These are phyloP conservation scores for Wallacemonas sp. DNA, from an alignment of 208 protist genomes.

Conservation along the genomic window DNA sequence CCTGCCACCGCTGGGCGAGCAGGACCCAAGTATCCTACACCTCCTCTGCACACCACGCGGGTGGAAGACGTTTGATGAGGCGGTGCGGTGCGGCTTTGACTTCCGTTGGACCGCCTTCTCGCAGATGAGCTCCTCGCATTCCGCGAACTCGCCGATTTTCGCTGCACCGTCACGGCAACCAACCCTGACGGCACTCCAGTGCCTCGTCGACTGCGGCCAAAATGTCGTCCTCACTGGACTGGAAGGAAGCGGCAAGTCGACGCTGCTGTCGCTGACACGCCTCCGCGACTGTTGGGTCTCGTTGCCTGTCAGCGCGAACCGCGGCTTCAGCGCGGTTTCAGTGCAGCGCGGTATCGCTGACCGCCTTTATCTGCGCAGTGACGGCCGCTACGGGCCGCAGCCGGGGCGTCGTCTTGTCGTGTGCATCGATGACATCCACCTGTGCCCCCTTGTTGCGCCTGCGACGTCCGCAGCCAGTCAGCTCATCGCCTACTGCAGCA, in stretches of 20 bases:
- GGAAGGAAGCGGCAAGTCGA: slow-evolving; percentile 63
- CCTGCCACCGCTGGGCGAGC: slow-evolving; percentile 35
- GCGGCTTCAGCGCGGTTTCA: slow-evolving; percentile 33
- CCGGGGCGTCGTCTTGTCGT: slow-evolving; percentile 72
- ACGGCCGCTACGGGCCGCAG: slow-evolving; percentile 53
- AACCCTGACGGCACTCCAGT: slow-evolving; percentile 63
- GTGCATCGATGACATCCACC: slow-evolving; percentile 86
- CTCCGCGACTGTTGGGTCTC: slow-evolving; percentile 60
- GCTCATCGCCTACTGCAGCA: slow-evolving; percentile 73
- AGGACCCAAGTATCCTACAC: slow-evolving; percentile 42
- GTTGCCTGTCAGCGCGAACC: slow-evolving; percentile 53
- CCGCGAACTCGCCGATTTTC: slow-evolving; percentile 67
- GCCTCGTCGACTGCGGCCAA: slow-evolving; percentile 75
- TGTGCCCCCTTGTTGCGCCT: slow-evolving; percentile 27
- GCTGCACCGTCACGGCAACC: slow-evolving; percentile 47
- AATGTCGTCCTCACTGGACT: slow-evolving; percentile 63
- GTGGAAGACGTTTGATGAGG: slow-evolving; percentile 71
- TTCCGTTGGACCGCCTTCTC: slow-evolving; percentile 44
- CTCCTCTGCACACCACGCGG: slow-evolving; percentile 48
- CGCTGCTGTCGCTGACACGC: slow-evolving; percentile 59
- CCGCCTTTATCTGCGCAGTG: slow-evolving; percentile 45
- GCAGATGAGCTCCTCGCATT: slow-evolving; percentile 31
- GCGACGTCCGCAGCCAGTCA: slow-evolving; percentile 33
- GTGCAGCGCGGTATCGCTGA: slow-evolving; percentile 66
- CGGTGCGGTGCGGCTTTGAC: slow-evolving; percentile 33